phyloP scores from a whole-genome alignment of 129 eudicot genomes.

The Erigeron canadensis region DNA sequence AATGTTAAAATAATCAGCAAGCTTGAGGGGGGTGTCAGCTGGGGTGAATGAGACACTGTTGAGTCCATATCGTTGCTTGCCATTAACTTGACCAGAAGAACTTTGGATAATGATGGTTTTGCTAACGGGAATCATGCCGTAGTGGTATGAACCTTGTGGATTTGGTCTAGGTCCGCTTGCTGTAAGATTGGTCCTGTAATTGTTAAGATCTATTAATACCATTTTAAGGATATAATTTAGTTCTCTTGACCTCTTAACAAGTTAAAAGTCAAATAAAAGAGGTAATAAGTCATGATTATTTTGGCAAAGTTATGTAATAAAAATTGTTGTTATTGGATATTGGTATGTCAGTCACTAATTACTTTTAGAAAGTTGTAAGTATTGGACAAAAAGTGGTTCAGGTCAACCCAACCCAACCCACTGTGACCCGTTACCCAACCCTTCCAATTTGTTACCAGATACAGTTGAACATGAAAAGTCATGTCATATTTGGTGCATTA shows the following conservation, averaged over 20 bases:
- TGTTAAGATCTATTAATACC: constrained; percentile 6
- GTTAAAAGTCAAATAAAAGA: too few species aligned
- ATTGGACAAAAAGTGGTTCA: not conserved
- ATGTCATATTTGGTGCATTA: not conserved
- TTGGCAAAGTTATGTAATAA: too few species aligned
- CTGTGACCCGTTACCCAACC: not conserved
- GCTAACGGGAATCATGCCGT: constrained; percentile 43
- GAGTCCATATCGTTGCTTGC: constrained; percentile 49
- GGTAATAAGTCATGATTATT: too few species aligned
- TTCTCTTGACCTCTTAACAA: not conserved
- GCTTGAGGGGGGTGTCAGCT: constrained; percentile 47
- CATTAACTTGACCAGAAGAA: constrained; percentile 41
- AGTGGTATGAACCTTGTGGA: constrained; percentile 62
- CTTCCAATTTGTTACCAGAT: not conserved
- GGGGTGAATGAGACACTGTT: constrained; percentile 50
- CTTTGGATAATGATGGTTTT: constrained; percentile 44
- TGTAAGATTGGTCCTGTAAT: constrained; percentile 50
- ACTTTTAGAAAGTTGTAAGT: too few species aligned
- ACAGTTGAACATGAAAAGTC: not conserved
- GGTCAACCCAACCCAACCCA: not conserved
- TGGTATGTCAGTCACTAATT: not conserved
- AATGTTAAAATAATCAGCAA: constrained; percentile 66
- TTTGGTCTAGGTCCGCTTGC: constrained; percentile 62
- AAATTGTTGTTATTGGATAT: too few species aligned
- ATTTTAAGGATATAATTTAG: not conserved